Conservation (phyloP, 306 rosid genomes). For the Ammopiptanthus mongolicus region DNA sequence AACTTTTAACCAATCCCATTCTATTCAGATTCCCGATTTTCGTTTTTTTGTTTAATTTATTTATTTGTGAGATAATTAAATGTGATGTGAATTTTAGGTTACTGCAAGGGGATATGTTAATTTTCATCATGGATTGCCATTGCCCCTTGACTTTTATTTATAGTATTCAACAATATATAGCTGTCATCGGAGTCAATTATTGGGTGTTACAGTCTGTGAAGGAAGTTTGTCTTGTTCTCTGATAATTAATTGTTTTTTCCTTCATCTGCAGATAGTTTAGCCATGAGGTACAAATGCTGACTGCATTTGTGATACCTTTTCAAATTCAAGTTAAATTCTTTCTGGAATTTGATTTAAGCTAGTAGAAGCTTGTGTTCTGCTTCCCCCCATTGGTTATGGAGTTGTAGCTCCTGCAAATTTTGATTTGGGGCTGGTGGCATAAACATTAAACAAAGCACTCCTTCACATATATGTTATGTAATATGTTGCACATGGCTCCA, state of each 20-base stretch:
- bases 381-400: constrained; percentile 2
- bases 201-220: neutral
- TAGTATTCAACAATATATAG: neutral
- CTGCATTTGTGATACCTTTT: constrained; percentile 24
- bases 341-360: constrained; percentile 8
- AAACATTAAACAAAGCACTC: neutral
- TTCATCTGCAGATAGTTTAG: constrained; percentile 25
- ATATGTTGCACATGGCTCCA: constrained; percentile 27
- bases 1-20: neutral
- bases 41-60: neutral
- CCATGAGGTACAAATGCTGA: constrained; percentile 4
- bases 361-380: constrained; percentile 1
- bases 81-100: constrained; percentile 15
- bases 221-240: neutral
- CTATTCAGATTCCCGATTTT: neutral
- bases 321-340: neutral
- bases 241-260: neutral
- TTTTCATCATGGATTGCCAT: neutral
- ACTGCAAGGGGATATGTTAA: neutral
- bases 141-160: neutral
- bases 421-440: constrained; percentile 39
- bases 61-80: neutral
- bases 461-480: constrained; percentile 20
- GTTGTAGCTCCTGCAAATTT: constrained; percentile 31
- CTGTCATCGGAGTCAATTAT: neutral